Base-by-base conservation (phyloP, 2,329 filamentous ascomycete species). In the Stagonosporopsis tanaceti region DNA sequence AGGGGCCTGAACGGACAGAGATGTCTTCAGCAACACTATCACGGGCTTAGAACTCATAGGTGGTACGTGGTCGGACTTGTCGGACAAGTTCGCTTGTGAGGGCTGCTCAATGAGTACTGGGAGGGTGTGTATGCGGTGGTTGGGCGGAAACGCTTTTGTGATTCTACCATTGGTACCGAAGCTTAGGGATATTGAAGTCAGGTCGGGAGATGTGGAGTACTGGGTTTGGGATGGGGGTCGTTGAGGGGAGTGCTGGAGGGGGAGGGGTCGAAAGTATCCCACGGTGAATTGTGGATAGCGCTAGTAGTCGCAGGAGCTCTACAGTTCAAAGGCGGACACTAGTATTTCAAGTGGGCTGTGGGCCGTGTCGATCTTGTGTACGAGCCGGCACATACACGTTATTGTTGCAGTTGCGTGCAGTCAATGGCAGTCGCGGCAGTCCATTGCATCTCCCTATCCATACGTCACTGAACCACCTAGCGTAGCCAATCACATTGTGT, bases 401-500 rank as follows among this genome's bases (percentile, higher is more conserved):
- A 28, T 6, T 11, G 27, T 11, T 28, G 27, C 27, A 28, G 9
- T 11, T 20, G 20, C 20, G 3, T 20, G 20, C 20, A 9, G 30
- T 12, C 30, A 6, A 32, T 32, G 30, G 30, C 30, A 32, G 25
- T 32, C 27, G 15, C 4, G 34, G 50, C 32, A 38, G 41, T 47
- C 15, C 24, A 34, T 34, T 20, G 17, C n/a, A 15, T 12, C 38
- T 22, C 14, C n/a, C 41, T 25, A 15, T 47, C 44, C 25, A 24
- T 47, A 44, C 48, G 48, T 48, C 48, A 57, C 45, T 15, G 40
- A 4, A 34, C 14, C 2, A 2, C 9, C 22, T n/a, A 2, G 6
- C 9, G 1, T 32, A 39, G 34, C 54, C 50, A 53, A 57, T 53
- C 48, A 34, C 17, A 27, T 4, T 3, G 17, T 35, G 15, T 27